A percentile compares a stretch with the other conserved stretches of the same genome.
Conservation (phyloP, 345 rosid species). For the Triadica sebifera region DNA sequence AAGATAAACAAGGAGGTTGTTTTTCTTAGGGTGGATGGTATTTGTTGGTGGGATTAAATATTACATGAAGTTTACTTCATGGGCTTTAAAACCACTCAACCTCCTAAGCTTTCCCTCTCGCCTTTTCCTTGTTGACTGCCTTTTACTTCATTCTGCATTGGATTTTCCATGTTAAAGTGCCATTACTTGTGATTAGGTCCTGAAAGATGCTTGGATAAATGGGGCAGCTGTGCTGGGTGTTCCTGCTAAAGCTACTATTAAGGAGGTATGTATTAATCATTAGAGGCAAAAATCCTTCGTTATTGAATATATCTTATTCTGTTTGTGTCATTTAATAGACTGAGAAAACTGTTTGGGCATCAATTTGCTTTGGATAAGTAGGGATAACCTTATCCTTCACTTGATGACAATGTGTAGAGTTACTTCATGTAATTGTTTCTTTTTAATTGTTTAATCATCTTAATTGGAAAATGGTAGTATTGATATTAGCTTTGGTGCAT, state of each 20-base stretch:
- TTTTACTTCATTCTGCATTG: background rate
- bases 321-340: background rate
- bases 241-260: slow-evolving; percentile 92
- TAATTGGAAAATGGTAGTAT: too few species aligned
- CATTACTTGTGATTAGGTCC: slow-evolving; percentile 53
- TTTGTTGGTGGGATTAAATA: background rate
- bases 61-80: background rate
- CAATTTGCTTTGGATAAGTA: background rate
- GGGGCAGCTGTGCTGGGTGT: slow-evolving; percentile 99
- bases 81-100: background rate
- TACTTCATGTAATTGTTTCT: background rate
- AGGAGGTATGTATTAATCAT: slow-evolving; percentile 55
- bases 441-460: too few species aligned
- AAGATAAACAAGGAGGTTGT: background rate
- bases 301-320: background rate
- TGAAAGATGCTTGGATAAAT: slow-evolving; percentile 60
- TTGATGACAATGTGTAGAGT: too few species aligned
- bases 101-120: background rate
- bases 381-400: background rate
- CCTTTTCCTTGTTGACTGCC: background rate
- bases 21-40: background rate
- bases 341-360: background rate
- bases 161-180: background rate
- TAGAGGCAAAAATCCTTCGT: background rate
- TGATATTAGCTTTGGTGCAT: background rate